A percentile compares a stretch with the other conserved stretches of the same genome.
Evolutionary conservation across 1,284 basidiomycete genomes (phyloP).

Genomic region (Apiotrichum akiyoshidainum): DNA sequence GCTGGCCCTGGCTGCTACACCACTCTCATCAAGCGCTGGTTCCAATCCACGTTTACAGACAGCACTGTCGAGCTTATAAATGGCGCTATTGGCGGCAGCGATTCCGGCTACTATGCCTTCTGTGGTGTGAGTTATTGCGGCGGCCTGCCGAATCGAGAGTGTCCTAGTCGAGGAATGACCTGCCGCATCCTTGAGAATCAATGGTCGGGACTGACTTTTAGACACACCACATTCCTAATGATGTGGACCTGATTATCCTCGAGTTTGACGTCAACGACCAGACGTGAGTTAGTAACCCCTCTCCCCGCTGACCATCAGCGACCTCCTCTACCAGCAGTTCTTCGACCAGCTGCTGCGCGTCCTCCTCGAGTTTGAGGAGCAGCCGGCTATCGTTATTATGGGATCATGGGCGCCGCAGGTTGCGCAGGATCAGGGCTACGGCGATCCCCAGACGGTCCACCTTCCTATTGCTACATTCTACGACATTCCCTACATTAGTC

Average conservation of each 20-base stretch:
- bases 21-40: conserved; percentile 38
- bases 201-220: conserved; percentile 9
- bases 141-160: too few relatives aligned
- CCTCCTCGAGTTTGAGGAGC: conserved; percentile 43
- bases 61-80: conserved; percentile 32
- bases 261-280: conserved; percentile 52
- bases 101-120: conserved; percentile 50
- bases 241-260: conserved; percentile 48
- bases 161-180: too few relatives aligned
- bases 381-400: conserved; percentile 48
- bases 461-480: conserved; percentile 49
- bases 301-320: conserved; percentile 16
- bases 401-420: conserved; percentile 48
- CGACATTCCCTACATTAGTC: conserved; percentile 47
- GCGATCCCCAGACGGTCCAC: conserved; percentile 48
- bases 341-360: conserved; percentile 51
- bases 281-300: conserved; percentile 25
- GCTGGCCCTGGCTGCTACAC: conserved; percentile 48
- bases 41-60: conserved; percentile 37
- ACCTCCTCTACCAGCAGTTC: conserved; percentile 41
- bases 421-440: conserved; percentile 47
- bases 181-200: too few relatives aligned
- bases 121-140: conserved; percentile 35
- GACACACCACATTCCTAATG: conserved; percentile 47
- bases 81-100: conserved; percentile 50